Evolutionary conservation across 2,329 filamentous ascomycete species (phyloP), one percentile per base, ranked within the genome.

Genomic region (Rachicladosporium sp.): DNA sequence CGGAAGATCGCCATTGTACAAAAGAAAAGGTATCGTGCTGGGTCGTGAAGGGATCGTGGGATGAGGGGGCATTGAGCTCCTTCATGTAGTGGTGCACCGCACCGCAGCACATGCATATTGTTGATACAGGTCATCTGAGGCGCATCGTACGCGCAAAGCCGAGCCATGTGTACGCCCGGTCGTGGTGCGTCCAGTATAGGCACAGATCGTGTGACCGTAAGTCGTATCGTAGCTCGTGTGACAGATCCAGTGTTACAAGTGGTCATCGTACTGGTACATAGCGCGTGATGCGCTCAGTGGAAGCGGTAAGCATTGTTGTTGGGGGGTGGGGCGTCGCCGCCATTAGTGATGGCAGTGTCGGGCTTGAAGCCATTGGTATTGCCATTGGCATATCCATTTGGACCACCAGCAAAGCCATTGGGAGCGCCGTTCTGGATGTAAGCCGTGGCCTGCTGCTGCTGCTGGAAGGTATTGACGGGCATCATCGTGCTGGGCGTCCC

Each of bases 161-260:
- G 15, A 19, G 15, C 5, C 15, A 19, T 19, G 15, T 19, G 15
- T 19, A 19, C 15, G 15, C 15, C 15, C 15, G 15, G 15, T 19
- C 15, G 15, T 19, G 15, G 5, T 19, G 15, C 15, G 15, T 19
- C 15, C 5, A 19, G 15, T 19, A 19, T 19, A 19, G 15, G 15
- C 15, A 19, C 15, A 19, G 15, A 19, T 19, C 15, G 15, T 19
- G 15, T 19, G 15, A 19, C 15, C 15, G 15, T 36, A 35, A 27
- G n/a, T 29, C 7, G 9, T 19, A 21, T 41, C 38, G 38, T 41
- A 36, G 38, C 38, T 41, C 38, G 33, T 41, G 34, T 12, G 38
- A 41, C 29, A 19, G 33, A 33, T 36, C 34, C 37, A 41, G 29
- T 41, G 15, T 41, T 41, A 41, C 38, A 41, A 35, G 31, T 35